Percentiles rank a stretch among this genome's conserved stretches.
phyloP scores from a whole-genome alignment of 441 rosid genomes.

The Daphne laureola region DNA sequence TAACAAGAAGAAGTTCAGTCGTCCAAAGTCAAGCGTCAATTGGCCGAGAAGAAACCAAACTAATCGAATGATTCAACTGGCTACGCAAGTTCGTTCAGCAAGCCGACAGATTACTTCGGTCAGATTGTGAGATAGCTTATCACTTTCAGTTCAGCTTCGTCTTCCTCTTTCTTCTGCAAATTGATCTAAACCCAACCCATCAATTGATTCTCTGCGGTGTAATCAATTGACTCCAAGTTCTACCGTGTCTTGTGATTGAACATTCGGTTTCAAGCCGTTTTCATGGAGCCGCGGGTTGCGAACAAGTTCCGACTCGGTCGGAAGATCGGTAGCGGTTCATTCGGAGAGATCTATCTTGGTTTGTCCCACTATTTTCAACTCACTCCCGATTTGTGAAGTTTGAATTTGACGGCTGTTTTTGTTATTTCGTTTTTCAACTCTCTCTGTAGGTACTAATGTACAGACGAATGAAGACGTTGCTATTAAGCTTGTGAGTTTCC shows the following conservation, averaged over 20 bases:
- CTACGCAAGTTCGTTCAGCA: no score
- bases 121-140: no score
- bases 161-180: background rate
- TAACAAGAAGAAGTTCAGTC: slow-evolving; percentile 10
- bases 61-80: background rate
- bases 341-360: slow-evolving; percentile 80
- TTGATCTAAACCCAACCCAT: slow-evolving; percentile 2
- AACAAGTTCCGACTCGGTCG: slow-evolving; percentile 68
- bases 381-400: background rate
- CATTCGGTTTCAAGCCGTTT: slow-evolving; percentile 5
- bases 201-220: background rate
- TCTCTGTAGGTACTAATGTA: slow-evolving; percentile 58
- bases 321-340: slow-evolving; percentile 81
- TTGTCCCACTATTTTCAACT: slow-evolving; percentile 5
- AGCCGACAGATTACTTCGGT: no score
- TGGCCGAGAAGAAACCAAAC: slow-evolving; percentile 9
- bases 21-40: slow-evolving; percentile 12
- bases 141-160: no score
- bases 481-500: slow-evolving; percentile 76
- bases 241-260: slow-evolving; percentile 1
- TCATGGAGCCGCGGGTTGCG: slow-evolving; percentile 70
- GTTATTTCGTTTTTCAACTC: background rate
- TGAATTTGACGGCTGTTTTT: slow-evolving; percentile 17
- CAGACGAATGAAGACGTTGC: slow-evolving; percentile 93
- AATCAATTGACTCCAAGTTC: background rate